A percentile compares a stretch with the other conserved stretches of the same genome.
phyloP scores from a whole-genome alignment of 768 basidiomycete species.

The Symmetrospora coprosmae region DNA sequence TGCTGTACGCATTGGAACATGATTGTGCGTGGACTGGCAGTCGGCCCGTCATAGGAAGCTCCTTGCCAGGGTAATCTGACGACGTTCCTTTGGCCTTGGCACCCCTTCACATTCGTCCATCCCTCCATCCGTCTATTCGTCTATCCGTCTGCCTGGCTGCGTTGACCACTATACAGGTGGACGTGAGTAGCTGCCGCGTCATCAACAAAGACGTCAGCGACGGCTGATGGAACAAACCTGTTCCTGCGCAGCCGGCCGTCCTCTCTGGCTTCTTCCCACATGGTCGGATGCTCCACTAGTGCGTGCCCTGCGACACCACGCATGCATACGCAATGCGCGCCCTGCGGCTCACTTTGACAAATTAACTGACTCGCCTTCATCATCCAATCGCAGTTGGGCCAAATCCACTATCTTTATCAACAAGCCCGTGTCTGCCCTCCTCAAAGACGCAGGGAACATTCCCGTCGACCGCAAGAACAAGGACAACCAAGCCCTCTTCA shows the following conservation, averaged over 20 bases:
- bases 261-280: constrained; percentile 57
- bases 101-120: too few species aligned
- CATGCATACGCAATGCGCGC: too few species aligned
- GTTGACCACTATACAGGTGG: too few species aligned
- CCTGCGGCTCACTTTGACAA: too few species aligned
- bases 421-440: constrained; percentile 55
- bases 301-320: constrained; percentile 27
- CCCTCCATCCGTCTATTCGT: too few species aligned
- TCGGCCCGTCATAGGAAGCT: too few species aligned
- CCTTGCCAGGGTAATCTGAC: too few species aligned
- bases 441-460: constrained; percentile 86
- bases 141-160: too few species aligned
- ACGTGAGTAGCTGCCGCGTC: too few species aligned
- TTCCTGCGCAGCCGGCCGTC: constrained; percentile 27
- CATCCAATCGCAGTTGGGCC: constrained; percentile 47
- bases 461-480: constrained; percentile 86
- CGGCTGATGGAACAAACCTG: too few species aligned
- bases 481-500: constrained; percentile 75
- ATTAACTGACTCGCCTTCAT: neutral
- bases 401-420: constrained; percentile 81
- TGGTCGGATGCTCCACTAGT: constrained; percentile 56
- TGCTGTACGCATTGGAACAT: constrained; percentile 36
- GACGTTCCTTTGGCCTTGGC: too few species aligned
- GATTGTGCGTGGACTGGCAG: constrained; percentile 38
- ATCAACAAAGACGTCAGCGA: too few species aligned